These are phyloP conservation scores for Lachnellula hyalina DNA, from an alignment of 2,329 filamentous ascomycete genomes.

Conservation along the genomic window DNA sequence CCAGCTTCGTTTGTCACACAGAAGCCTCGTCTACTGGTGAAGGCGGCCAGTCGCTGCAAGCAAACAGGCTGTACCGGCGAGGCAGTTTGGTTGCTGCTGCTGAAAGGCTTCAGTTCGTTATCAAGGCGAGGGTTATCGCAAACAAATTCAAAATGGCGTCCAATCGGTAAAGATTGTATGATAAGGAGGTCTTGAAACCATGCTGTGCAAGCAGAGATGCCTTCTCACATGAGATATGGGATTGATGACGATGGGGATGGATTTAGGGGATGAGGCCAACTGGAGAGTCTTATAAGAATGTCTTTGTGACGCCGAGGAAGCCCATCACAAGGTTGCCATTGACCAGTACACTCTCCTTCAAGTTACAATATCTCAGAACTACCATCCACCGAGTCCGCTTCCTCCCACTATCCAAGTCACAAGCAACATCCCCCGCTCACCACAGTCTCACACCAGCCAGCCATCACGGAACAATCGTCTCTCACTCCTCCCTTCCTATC, in stretches of 20 bases:
- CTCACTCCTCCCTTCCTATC: background rate
- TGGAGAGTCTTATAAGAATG: constrained; percentile 13
- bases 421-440: background rate
- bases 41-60: constrained; percentile 14
- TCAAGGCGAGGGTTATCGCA: constrained; percentile 11
- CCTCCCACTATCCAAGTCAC: background rate
- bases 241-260: background rate
- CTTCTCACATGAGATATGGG: constrained; percentile 9
- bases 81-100: constrained; percentile 3
- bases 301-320: constrained; percentile 2
- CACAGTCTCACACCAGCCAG: background rate
- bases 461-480: background rate
- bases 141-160: no score
- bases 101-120: constrained; percentile 8
- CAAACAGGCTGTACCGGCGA: constrained; percentile 15
- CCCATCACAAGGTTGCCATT: background rate
- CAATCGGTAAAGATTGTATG: background rate
- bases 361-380: background rate
- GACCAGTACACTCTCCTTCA: background rate
- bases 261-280: constrained; percentile 9
- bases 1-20: constrained; percentile 18
- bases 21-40: constrained; percentile 11
- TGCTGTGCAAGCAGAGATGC: constrained; percentile 12
- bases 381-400: background rate
- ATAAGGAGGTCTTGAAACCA: constrained; percentile 13